Conservation (phyloP, 2,329 filamentous ascomycete species). For the Dactylellina leptospora region DNA sequence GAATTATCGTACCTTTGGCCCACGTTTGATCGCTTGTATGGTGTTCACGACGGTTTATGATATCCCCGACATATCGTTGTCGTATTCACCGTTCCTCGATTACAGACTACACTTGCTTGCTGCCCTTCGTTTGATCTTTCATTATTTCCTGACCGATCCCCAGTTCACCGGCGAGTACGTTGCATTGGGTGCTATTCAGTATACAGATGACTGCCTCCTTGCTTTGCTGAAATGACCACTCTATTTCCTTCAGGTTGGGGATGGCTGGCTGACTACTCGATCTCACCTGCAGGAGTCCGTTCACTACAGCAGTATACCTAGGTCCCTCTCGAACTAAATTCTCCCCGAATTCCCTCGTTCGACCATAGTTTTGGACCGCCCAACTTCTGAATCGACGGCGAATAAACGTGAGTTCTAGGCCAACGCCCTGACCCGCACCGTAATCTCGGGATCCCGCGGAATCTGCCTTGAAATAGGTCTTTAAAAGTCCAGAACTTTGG, state of each 20-base stretch:
- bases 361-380: slow-evolving; percentile 51
- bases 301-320: slow-evolving; percentile 42
- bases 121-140: slow-evolving; percentile 2
- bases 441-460: neutral
- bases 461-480: neutral
- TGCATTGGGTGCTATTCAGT: neutral
- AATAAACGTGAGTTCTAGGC: slow-evolving; percentile 46
- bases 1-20: slow-evolving; percentile 3
- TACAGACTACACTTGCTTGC: slow-evolving; percentile 12
- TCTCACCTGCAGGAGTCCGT: slow-evolving; percentile 32
- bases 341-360: slow-evolving; percentile 21
- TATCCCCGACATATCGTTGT: neutral
- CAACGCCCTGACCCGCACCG: neutral
- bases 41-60: neutral
- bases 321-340: slow-evolving; percentile 11
- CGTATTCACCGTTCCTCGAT: neutral
- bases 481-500: neutral
- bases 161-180: slow-evolving; percentile 20
- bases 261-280: slow-evolving; percentile 51
- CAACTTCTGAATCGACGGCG: slow-evolving; percentile 51
- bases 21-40: slow-evolving; percentile 33
- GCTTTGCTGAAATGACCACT: neutral
- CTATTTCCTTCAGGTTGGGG: neutral
- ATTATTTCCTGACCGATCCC: slow-evolving; percentile 6
- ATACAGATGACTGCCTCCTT: slow-evolving; percentile 1